Evolutionary conservation across 2,329 filamentous ascomycete species (phyloP).

Genomic region (Epichloe brachyelytri): DNA sequence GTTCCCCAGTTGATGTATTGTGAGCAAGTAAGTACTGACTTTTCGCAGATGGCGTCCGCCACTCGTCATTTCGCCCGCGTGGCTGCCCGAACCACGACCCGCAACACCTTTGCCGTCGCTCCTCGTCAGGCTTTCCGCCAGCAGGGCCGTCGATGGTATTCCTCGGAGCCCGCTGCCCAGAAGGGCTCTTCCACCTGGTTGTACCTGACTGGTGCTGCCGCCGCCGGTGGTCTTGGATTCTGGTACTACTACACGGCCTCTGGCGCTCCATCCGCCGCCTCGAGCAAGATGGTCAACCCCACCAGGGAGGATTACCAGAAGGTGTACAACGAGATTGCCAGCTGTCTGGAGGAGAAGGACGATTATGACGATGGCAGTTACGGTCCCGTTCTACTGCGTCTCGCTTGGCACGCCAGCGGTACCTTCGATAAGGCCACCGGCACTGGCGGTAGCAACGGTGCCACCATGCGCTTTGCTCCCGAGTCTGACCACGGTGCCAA

Average conservation of each 20-base stretch:
- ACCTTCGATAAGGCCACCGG: slow-evolving; percentile 81
- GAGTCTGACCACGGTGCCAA: slow-evolving; percentile 89
- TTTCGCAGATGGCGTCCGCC: slow-evolving; percentile 25
- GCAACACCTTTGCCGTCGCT: slow-evolving; percentile 44
- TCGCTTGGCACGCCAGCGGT: slow-evolving; percentile 89
- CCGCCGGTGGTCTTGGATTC: slow-evolving; percentile 50
- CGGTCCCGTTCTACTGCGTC: slow-evolving; percentile 76
- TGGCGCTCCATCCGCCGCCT: slow-evolving; percentile 31
- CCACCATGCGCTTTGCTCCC: slow-evolving; percentile 89
- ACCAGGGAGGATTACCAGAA: slow-evolving; percentile 85
- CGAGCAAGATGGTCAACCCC: slow-evolving; percentile 52
- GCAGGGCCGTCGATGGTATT: slow-evolving; percentile 66
- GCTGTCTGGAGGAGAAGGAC: slow-evolving; percentile 71
- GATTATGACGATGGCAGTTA: slow-evolving; percentile 97
- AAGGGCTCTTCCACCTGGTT: slow-evolving; percentile 36
- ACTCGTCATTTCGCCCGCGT: slow-evolving; percentile 44
- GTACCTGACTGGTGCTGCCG: slow-evolving; percentile 46
- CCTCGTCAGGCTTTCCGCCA: slow-evolving; percentile 60
- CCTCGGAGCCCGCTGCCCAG: slow-evolving; percentile 48
- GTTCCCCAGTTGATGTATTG: not conserved
- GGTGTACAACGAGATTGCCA: slow-evolving; percentile 81
- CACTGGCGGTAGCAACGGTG: slow-evolving; percentile 90
- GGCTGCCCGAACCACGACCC: slow-evolving; percentile 43
- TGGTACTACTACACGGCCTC: slow-evolving; percentile 53
- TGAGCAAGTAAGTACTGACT: slow-evolving; percentile 4